Percentiles rank a stretch among this genome's conserved stretches.
phyloP scores from a whole-genome alignment of 192 early-diverging fungal species.

The Backusella tuberculispora region DNA sequence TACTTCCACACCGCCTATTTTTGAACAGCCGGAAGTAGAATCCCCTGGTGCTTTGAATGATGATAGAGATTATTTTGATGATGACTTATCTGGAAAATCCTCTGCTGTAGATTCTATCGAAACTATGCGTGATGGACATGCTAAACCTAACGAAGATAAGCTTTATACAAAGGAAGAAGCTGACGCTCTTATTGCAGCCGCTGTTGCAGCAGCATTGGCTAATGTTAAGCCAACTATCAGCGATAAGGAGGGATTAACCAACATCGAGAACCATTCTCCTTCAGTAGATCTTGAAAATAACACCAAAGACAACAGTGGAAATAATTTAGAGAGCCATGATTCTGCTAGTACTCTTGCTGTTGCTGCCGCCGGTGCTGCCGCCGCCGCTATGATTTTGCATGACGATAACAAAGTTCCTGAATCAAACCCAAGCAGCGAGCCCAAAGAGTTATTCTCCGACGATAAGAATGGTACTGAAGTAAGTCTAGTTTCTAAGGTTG shows the following conservation, averaged over 20 bases:
- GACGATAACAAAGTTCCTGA: not conserved
- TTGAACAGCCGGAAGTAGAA: constrained; percentile 2
- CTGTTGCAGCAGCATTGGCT: constrained; percentile 34
- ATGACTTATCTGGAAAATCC: not conserved
- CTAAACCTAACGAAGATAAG: constrained; percentile 7
- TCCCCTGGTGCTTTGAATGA: not conserved
- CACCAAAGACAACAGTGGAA: not conserved
- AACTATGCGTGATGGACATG: constrained; percentile 1
- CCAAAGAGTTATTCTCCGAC: not conserved
- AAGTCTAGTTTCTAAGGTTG: not conserved
- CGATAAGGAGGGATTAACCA: not conserved
- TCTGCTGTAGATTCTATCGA: constrained; percentile 1
- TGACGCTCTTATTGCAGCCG: constrained; percentile 35
- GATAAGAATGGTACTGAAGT: not conserved
- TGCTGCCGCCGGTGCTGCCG: not conserved
- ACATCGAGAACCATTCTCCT: not conserved
- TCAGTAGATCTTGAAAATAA: not conserved
- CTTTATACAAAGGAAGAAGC: constrained; percentile 15
- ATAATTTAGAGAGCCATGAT: not conserved
- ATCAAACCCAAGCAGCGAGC: not conserved
- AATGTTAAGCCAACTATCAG: not conserved
- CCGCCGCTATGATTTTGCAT: not conserved
- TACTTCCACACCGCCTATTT: not conserved
- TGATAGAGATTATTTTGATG: not conserved
- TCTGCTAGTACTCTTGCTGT: not conserved